phyloP scores from a whole-genome alignment of 2,329 filamentous ascomycete species.

The Exutisphaerella laricina region DNA sequence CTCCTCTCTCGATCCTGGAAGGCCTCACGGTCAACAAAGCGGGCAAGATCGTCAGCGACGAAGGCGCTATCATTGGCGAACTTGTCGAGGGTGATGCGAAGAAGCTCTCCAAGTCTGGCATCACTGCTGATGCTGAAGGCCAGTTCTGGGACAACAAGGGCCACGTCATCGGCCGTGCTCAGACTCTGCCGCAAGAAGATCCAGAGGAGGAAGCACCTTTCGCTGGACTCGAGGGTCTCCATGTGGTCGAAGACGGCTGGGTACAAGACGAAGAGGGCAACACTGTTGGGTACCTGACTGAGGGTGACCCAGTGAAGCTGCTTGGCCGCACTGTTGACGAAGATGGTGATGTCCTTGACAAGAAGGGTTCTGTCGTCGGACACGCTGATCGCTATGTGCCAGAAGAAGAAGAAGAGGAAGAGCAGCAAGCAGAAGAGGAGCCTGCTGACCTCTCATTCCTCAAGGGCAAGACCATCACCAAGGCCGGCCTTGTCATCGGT shows the following conservation, averaged over 20 bases:
- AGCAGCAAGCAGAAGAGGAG: too few species aligned
- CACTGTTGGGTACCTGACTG: conserved; percentile 45
- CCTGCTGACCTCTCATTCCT: conserved; percentile 42
- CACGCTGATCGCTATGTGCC: conserved; percentile 53
- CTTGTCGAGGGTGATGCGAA: conserved; percentile 48
- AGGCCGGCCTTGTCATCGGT: conserved; percentile 47
- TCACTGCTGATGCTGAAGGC: conserved; percentile 42
- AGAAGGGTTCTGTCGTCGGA: conserved; percentile 49
- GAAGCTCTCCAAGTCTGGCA: conserved; percentile 48
- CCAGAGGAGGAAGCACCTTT: conserved; percentile 46
- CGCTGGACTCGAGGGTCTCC: conserved; percentile 47
- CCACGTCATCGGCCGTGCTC: conserved; percentile 46
- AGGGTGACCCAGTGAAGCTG: conserved; percentile 49
- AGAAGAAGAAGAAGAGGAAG: conserved; percentile 57
- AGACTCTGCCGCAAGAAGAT: conserved; percentile 44
- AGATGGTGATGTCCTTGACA: conserved; percentile 50
- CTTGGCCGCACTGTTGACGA: conserved; percentile 47
- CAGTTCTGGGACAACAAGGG: conserved; percentile 52
- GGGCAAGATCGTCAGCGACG: conserved; percentile 45
- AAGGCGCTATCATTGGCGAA: conserved; percentile 46
- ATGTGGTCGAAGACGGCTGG: conserved; percentile 46
- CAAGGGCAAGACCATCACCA: conserved; percentile 45
- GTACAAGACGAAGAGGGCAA: conserved; percentile 49
- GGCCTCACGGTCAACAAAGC: conserved; percentile 47
- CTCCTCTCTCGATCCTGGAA: conserved; percentile 46